Percentiles rank a stretch among this genome's conserved stretches.
These are phyloP conservation scores for Lactarius evosmus DNA, from an alignment of 768 basidiomycete species.

Conservation along the genomic window DNA sequence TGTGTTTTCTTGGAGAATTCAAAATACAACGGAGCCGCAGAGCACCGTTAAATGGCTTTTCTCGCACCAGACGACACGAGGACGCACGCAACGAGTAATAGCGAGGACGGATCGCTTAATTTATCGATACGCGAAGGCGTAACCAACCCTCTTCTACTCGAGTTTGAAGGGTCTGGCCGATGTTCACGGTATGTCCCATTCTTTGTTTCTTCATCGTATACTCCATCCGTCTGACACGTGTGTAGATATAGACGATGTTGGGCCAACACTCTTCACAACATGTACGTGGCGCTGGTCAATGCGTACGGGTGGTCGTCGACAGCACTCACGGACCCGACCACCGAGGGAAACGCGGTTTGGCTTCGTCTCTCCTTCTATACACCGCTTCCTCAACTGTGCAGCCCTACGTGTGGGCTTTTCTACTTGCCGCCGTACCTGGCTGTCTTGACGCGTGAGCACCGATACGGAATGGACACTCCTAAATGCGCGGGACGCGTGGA, in stretches of 20 bases:
- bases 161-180: constrained; percentile 40
- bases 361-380: constrained; percentile 51
- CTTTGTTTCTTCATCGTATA: neutral
- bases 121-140: constrained; percentile 1
- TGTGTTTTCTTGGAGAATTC: too few relatives aligned
- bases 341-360: constrained; percentile 50
- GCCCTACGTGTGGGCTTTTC: constrained; percentile 46
- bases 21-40: too few relatives aligned
- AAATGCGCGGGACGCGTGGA: constrained; percentile 48
- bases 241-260: constrained; percentile 56
- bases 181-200: constrained; percentile 42
- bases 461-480: constrained; percentile 35
- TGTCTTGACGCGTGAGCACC: neutral
- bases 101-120: neutral
- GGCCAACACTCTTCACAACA: constrained; percentile 44
- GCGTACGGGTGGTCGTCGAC: constrained; percentile 33
- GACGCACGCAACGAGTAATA: constrained; percentile 34
- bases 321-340: constrained; percentile 42
- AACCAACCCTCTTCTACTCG: constrained; percentile 47
- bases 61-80: too few relatives aligned
- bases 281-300: constrained; percentile 35
- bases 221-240: neutral
- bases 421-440: neutral
- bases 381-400: constrained; percentile 45
- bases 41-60: too few relatives aligned